These are phyloP conservation scores for Castanopsis chinensis DNA, from an alignment of 306 rosid genomes.

Conservation along the genomic window DNA sequence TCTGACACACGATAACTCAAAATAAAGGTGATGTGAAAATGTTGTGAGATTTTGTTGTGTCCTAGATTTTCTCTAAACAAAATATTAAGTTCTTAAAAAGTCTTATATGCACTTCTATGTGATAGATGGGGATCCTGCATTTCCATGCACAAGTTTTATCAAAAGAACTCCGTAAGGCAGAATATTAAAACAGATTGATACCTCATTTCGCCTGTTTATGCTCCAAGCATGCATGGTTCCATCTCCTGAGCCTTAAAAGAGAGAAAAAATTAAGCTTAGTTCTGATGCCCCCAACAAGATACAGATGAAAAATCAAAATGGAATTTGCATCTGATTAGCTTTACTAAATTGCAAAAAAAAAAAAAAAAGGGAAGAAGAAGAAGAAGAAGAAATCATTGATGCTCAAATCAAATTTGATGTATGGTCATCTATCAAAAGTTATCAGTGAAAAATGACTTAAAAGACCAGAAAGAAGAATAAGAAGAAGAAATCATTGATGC, in stretches of 20 bases:
- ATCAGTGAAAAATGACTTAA: background rate
- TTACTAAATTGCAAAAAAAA: background rate
- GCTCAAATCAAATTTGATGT: background rate
- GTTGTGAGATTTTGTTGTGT: too few species aligned
- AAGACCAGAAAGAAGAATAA: too few species aligned
- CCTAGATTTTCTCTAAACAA: too few species aligned
- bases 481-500: background rate
- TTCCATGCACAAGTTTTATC: too few species aligned
- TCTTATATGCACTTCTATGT: background rate
- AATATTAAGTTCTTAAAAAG: too few species aligned
- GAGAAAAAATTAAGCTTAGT: slow-evolving; percentile 9
- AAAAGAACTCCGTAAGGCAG: background rate
- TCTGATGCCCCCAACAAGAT: background rate
- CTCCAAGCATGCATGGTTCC: slow-evolving; percentile 96
- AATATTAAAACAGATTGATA: slow-evolving; percentile 23
- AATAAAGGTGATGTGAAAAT: too few species aligned
- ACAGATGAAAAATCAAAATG: background rate
- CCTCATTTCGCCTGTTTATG: slow-evolving; percentile 73
- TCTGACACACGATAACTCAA: too few species aligned
- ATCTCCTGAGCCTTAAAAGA: slow-evolving; percentile 69
- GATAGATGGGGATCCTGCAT: background rate
- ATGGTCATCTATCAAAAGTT: background rate
- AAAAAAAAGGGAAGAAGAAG: too few species aligned
- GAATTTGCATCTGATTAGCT: background rate
- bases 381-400: background rate